phyloP scores from a whole-genome alignment of 2,329 filamentous ascomycete genomes.

The Myriosclerotinia curreyana region DNA sequence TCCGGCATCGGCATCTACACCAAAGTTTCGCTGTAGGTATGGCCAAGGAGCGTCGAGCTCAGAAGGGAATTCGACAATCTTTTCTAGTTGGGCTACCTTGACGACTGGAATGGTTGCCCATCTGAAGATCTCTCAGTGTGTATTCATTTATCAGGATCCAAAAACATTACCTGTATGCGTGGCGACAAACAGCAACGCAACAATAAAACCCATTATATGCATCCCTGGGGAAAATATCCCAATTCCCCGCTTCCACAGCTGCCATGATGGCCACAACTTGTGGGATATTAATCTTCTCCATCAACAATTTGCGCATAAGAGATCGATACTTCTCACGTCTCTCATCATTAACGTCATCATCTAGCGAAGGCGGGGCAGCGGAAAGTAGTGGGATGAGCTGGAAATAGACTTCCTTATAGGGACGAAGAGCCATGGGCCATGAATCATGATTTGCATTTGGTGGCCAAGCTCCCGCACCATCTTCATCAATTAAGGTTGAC shows the following conservation, averaged over 20 bases:
- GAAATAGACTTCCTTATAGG: slow-evolving; percentile 11
- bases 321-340: slow-evolving; percentile 9
- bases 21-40: slow-evolving; percentile 19
- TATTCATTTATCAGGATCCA: not conserved
- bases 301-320: slow-evolving; percentile 2
- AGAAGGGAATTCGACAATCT: slow-evolving; percentile 10
- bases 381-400: slow-evolving; percentile 16
- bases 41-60: slow-evolving; percentile 16
- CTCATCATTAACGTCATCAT: slow-evolving; percentile 10
- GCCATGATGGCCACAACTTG: slow-evolving; percentile 10
- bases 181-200: slow-evolving; percentile 17
- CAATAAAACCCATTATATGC: slow-evolving; percentile 20
- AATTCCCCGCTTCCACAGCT: slow-evolving; percentile 6
- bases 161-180: slow-evolving; percentile 11
- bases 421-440: slow-evolving; percentile 13
- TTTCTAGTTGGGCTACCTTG: slow-evolving; percentile 16
- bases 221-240: slow-evolving; percentile 7
- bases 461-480: slow-evolving; percentile 21
- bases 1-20: slow-evolving; percentile 12
- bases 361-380: not conserved
- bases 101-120: slow-evolving; percentile 21
- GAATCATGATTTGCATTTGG: slow-evolving; percentile 14
- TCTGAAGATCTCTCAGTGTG: not conserved
- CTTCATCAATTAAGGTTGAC: slow-evolving; percentile 9
- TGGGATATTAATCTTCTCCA: not conserved